A percentile compares a stretch with the other conserved stretches of the same genome.
Evolutionary conservation across 371 early-diverging fungal genomes (phyloP).

Genomic region (Mucor circinelloides): DNA sequence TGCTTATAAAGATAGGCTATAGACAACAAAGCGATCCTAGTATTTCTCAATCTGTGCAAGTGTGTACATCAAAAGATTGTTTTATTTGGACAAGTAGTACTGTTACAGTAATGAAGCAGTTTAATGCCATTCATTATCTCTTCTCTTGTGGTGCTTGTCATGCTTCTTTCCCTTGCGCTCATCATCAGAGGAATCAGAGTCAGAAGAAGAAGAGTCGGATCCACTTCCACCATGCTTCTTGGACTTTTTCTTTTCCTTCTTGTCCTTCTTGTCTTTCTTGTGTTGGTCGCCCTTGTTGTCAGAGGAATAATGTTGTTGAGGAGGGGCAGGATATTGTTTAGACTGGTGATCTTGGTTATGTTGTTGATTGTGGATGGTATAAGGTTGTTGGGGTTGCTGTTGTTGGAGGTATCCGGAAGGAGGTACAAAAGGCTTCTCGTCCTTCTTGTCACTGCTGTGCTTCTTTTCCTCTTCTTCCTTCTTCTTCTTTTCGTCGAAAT

Average conservation of each 20-base stretch:
- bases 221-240: constrained; percentile 4
- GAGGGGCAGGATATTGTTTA: constrained; percentile 10
- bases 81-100: background rate
- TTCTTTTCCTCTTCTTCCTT: constrained; percentile 14
- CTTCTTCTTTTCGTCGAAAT: constrained; percentile 25
- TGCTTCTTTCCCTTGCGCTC: constrained; percentile 16
- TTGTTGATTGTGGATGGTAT: constrained; percentile 21
- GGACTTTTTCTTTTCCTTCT: constrained; percentile 9
- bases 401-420: constrained; percentile 4
- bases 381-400: constrained; percentile 10
- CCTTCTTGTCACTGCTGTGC: constrained; percentile 2
- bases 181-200: constrained; percentile 21
- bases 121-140: constrained; percentile 16
- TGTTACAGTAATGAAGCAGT: background rate
- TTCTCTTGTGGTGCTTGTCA: constrained; percentile 14
- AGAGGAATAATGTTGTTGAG: background rate
- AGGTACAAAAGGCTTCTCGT: constrained; percentile 8
- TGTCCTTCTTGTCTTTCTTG: constrained; percentile 15
- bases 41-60: too few relatives aligned
- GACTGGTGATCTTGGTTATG: constrained; percentile 9
- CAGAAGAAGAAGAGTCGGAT: constrained; percentile 12
- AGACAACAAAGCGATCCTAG: too few relatives aligned
- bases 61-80: too few relatives aligned
- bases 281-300: constrained; percentile 10
- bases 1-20: too few relatives aligned